Percentiles rank a stretch among this genome's conserved stretches.
Conservation (phyloP, 2,329 filamentous ascomycete genomes). For the Nothopassalora personata region DNA sequence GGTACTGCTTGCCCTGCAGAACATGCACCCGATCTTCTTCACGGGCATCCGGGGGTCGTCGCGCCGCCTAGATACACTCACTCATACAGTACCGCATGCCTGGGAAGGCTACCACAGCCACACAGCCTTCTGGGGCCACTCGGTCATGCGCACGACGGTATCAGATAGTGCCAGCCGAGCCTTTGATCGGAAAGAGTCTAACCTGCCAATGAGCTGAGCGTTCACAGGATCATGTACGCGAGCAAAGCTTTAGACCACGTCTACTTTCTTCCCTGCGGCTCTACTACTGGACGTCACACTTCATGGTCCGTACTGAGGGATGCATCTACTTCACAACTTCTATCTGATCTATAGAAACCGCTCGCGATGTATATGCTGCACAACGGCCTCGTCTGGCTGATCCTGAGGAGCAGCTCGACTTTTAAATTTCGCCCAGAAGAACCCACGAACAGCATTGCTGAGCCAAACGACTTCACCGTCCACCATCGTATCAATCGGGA, state of each 20-base stretch:
- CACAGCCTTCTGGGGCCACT: not conserved
- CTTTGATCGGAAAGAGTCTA: not conserved
- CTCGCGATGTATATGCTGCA: slow-evolving; percentile 1
- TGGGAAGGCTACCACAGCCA: not conserved
- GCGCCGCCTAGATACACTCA: not conserved
- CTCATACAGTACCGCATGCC: not conserved
- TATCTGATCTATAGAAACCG: not conserved
- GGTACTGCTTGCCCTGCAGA: not conserved
- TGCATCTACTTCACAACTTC: not conserved
- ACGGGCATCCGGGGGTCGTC: not conserved
- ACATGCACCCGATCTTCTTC: not conserved
- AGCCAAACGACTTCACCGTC: slow-evolving; percentile 79
- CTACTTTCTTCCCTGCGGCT: not conserved
- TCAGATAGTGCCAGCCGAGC: not conserved
- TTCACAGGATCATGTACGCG: not conserved
- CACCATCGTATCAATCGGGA: slow-evolving; percentile 56
- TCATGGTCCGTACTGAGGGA: not conserved
- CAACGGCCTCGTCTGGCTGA: not conserved
- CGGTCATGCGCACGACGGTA: not conserved
- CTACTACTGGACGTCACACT: not conserved
- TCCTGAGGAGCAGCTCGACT: not conserved
- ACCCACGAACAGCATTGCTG: slow-evolving; percentile 82
- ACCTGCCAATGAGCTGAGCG: not conserved
- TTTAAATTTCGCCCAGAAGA: slow-evolving; percentile 38
- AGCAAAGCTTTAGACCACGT: not conserved